phyloP scores from a whole-genome alignment of 2,329 filamentous ascomycete species.

The Apiospora saccharicola region DNA sequence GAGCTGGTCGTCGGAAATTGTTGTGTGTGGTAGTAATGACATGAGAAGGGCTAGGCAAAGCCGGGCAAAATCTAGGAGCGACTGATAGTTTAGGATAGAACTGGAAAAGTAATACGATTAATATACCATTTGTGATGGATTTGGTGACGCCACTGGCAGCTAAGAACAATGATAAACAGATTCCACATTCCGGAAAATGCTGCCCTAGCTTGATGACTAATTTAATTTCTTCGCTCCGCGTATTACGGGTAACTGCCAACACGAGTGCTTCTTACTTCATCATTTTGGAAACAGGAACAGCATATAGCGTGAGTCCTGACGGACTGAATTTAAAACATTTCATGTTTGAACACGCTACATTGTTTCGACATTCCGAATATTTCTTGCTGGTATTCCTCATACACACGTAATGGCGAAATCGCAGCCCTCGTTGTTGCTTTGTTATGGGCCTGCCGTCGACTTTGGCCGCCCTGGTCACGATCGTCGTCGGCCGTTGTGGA shows the following conservation, averaged over 20 bases:
- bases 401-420: too few species aligned
- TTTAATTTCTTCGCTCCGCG: background rate
- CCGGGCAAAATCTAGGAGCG: background rate
- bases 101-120: background rate
- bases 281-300: background rate
- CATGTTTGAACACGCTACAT: too few species aligned
- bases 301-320: background rate
- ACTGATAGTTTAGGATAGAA: background rate
- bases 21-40: background rate
- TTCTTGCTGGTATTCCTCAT: too few species aligned
- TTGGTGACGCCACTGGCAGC: background rate
- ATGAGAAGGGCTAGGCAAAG: background rate
- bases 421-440: too few species aligned
- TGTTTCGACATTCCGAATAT: too few species aligned
- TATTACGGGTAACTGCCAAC: background rate
- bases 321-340: too few species aligned
- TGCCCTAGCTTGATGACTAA: too few species aligned
- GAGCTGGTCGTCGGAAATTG: background rate
- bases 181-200: background rate
- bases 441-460: too few species aligned
- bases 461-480: too few species aligned
- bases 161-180: background rate
- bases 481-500: too few species aligned
- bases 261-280: background rate
- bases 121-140: background rate